Evolutionary conservation across 2,329 filamentous ascomycete species (phyloP), one percentile per base, ranked within the genome.

Genomic region (Penicillium sp.): DNA sequence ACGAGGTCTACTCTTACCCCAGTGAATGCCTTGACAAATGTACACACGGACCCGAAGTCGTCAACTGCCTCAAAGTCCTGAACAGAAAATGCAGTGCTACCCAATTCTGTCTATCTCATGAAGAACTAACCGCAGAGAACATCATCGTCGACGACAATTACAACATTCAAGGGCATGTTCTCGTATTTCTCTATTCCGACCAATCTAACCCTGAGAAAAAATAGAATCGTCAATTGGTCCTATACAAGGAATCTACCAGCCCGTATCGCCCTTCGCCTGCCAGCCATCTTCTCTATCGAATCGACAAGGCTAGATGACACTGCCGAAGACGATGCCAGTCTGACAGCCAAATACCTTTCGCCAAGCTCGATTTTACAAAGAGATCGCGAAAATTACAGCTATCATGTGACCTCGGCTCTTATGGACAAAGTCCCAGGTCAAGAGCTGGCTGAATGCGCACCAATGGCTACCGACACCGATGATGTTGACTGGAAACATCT

Each of bases 121-220:
- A 43, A 15, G 6, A 38, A 18, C 6, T 49, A 3, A 5, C 3
- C 6, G 2, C 39, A 5, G 28, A 28, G 15, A 49, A 44, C 31
- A 49, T 49, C 23, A 33, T 44, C 28, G 13, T 49, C 33, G 47
- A 49, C n/a, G 23, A 43, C n/a, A 13, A 49, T 21, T 44, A 43
- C 31, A 44, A 49, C 3, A n/a, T 49, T 7, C 42, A 42, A n/a
- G 47, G 41, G 47, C 10, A 29, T 29, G 28, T 29, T 9, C 36
- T n/a, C n/a, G 39, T 21, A 2, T 8, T 4, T 10, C 12, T 28
- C 26, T 13, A n/a, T 15, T 10, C 24, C 42, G 12, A 1, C 9
- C n/a, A 31, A 21, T 12, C 6, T 4, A 18, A 10, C 13, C 1
- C 42, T 24, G 18, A 29, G 2, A 18, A 13, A 2, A 2, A 18